Evolutionary conservation across 768 basidiomycete species (phyloP), one percentile per base, ranked within the genome.

Genomic region (Auriscalpium vulgare): DNA sequence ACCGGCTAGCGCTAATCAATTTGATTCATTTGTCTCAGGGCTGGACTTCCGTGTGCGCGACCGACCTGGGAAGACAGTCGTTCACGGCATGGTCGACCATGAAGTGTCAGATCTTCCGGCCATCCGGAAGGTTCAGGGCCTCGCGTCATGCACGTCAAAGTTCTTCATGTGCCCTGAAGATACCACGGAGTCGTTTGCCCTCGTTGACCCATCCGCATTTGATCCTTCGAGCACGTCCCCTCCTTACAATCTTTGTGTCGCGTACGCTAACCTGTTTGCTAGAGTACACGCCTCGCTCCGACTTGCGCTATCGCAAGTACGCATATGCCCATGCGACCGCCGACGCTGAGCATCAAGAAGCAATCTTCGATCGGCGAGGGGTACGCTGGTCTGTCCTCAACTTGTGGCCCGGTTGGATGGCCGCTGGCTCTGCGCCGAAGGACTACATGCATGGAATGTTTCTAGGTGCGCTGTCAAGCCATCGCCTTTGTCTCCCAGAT

Each of bases 51-150:
- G 11, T 47, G 47, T 47, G 4, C 47, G 21, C 21, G 47, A 19
- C 14, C 11, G 11, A 13, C n/a, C n/a, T 11, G 40, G 50, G 10
- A 21, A 21, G 4, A 19, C 45, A 38, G 34, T 51, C 0, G 50
- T 56, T 9, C 62, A 66, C 37, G 47, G 50, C 3, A 37, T 53
- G 3, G 29, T 65, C 17, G 35, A 52, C 1, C 38, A 14, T n/a
- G 47, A 65, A 29, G 51, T 55, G 10, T 65, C 60, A 2, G 64
- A 66, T 47, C 57, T 66, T 3, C 65, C 60, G 29, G 62, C 65
- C 0, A 63, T 53, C 37, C 63, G 65, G 1, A 65, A 65, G 55
- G 43, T 56, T 1, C 17, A 44, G 17, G 65, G 65, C 10, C 46
- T 62, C 51, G 43, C 48, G 0, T 23, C 17, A 13, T 47, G 14